Conservation (phyloP, 2,329 filamentous ascomycete species). For the Stagonosporopsis vannaccii region DNA sequence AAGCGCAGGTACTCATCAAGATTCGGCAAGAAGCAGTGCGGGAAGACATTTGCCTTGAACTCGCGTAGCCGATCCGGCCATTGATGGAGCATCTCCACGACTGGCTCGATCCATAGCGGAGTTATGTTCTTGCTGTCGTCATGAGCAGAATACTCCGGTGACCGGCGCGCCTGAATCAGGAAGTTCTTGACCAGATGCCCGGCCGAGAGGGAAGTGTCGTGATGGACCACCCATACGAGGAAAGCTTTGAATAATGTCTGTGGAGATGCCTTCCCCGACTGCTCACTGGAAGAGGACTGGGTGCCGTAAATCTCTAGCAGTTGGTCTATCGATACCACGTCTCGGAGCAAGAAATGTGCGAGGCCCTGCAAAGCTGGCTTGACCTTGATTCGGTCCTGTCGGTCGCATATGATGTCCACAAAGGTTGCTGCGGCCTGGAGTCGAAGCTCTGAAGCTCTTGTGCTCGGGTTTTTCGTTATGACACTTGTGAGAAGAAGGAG, state of each 20-base stretch:
- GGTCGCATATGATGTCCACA: conserved; percentile 66
- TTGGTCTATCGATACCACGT: conserved; percentile 55
- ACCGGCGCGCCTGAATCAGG: conserved; percentile 37
- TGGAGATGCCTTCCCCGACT: conserved; percentile 4
- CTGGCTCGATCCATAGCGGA: conserved; percentile 51
- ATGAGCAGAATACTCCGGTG: conserved; percentile 18
- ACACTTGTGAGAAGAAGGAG: conserved; percentile 50
- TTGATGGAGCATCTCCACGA: conserved; percentile 40
- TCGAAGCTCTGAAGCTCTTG: conserved; percentile 34
- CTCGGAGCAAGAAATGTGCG: conserved; percentile 70
- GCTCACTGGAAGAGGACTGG: conserved; percentile 11
- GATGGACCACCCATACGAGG: conserved; percentile 49
- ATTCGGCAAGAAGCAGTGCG: conserved; percentile 54
- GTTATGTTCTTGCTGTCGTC: conserved; percentile 2
- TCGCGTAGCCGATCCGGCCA: conserved; percentile 49
- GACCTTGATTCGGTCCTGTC: conserved; percentile 68
- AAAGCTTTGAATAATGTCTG: conserved; percentile 37
- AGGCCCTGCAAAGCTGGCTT: conserved; percentile 75
- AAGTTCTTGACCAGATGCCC: conserved; percentile 49
- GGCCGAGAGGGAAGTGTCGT: conserved; percentile 50
- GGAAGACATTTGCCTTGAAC: conserved; percentile 57
- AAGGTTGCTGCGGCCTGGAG: conserved; percentile 51
- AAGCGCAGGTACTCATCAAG: conserved; percentile 51
- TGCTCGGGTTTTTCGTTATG: conserved; percentile 39
- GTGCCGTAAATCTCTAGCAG: conserved; percentile 51